Base-by-base conservation (phyloP, 2,329 filamentous ascomycete genomes). In the Botrytis elliptica region DNA sequence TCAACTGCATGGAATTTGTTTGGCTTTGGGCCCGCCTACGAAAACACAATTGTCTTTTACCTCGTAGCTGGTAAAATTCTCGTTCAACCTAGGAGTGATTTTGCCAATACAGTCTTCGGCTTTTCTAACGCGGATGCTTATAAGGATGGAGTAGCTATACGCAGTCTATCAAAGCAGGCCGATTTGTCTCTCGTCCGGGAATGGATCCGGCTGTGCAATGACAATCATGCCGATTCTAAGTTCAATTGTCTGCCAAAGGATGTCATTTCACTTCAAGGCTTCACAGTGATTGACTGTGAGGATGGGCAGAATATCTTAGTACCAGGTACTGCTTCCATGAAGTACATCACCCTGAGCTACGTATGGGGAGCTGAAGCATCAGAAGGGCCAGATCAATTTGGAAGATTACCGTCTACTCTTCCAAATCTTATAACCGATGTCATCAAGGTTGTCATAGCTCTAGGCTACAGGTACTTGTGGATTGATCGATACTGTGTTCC, bases 61-160 rank as follows among this genome's bases (percentile, higher is more conserved):
- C 25, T 55, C 5, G 22, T 14, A 7, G 10, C 4, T 55, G 12
- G 12, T 16, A 0, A 14, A 6, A n/a, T n/a, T n/a, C n/a, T n/a
- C n/a, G n/a, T n/a, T n/a, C 0, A 0, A 1, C 12, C 49, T 14
- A 2, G 0, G 25, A n/a, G 25, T 25, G 0, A n/a, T 16, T 0
- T 0, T n/a, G 0, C 0, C 16, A 16, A n/a, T 55, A 4, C n/a
- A 8, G 3, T 55, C 25, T 55, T 55, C 6, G n/a, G 52, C 12
- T 29, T 29, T 55, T 55, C 52, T 3, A 7, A 29, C 0, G 52
- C n/a, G 0, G 3, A 55, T 29, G 25, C 52, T 29, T 55, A 29
- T 2, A 18, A 55, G 0, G n/a, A 55, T 29, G n/a, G 25, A 29
- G 52, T 55, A 29, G 52, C 25, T 3, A 18, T 55, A 18, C 52